Conservation (phyloP, 306 rosid genomes). For the Ammopiptanthus mongolicus region DNA sequence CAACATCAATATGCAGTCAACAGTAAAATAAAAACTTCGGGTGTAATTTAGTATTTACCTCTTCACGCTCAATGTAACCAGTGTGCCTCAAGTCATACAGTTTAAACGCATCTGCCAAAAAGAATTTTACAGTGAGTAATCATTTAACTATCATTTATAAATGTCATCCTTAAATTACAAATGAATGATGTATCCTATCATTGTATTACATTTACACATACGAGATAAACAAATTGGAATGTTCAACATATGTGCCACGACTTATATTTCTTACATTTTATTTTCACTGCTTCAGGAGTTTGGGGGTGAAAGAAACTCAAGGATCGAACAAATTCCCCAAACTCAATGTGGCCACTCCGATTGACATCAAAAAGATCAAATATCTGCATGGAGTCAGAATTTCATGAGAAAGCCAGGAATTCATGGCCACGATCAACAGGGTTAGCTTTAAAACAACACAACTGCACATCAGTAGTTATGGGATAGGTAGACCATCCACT, state of each 20-base stretch:
- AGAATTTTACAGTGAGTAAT: neutral
- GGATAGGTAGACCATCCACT: neutral
- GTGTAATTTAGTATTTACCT: conserved; percentile 4
- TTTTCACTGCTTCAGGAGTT: conserved; percentile 21
- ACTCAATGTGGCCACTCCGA: conserved; percentile 22
- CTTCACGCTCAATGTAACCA: conserved; percentile 26
- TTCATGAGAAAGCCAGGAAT: neutral
- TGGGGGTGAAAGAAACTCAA: conserved; percentile 31
- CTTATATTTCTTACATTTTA: conserved; percentile 15
- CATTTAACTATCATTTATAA: neutral
- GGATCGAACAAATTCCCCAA: conserved; percentile 19
- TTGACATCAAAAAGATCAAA: conserved; percentile 30
- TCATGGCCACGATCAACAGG: neutral
- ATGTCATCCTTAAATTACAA: neutral
- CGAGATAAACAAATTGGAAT: neutral
- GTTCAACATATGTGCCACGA: neutral
- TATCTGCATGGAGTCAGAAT: conserved; percentile 10
- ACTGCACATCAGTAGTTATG: neutral
- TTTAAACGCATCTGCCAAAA: conserved; percentile 23
- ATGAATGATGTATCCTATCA: neutral
- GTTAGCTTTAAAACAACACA: neutral
- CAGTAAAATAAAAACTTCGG: neutral
- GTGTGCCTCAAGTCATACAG: conserved; percentile 28
- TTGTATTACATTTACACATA: neutral
- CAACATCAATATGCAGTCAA: neutral